Percentiles rank a stretch among this genome's conserved stretches.
Evolutionary conservation across 225 moss, liverwort and hornwort species (phyloP).

Genomic region (Sphagnum tenellum): DNA sequence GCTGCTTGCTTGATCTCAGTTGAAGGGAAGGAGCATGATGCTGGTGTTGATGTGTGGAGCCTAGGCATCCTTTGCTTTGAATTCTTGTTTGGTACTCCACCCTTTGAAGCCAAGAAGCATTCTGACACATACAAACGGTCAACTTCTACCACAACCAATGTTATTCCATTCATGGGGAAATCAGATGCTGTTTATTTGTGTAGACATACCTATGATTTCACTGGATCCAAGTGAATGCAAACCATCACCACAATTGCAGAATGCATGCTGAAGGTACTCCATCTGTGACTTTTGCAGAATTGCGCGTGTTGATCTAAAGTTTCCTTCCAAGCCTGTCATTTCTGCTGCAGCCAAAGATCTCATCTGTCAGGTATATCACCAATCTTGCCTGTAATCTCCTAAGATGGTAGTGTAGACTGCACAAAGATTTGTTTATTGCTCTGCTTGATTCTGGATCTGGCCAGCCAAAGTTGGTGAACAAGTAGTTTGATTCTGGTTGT

Average conservation of each 20-base stretch:
- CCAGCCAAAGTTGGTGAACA: neutral
- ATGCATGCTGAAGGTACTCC: too few relatives aligned
- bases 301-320: conserved; percentile 69
- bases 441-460: neutral
- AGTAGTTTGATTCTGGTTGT: conserved; percentile 38
- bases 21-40: conserved; percentile 88
- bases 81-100: conserved; percentile 78
- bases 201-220: too few relatives aligned
- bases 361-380: conserved; percentile 56
- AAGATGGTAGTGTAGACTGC: too few relatives aligned
- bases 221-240: too few relatives aligned
- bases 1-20: neutral
- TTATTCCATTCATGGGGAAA: neutral
- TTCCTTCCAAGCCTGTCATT: conserved; percentile 66
- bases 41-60: conserved; percentile 95
- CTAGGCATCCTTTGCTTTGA: conserved; percentile 93
- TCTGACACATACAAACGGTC: conserved; percentile 85
- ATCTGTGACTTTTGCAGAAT: conserved; percentile 35
- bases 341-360: conserved; percentile 79
- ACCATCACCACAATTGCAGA: too few relatives aligned
- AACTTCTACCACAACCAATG: neutral
- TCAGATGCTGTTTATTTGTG: neutral
- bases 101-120: conserved; percentile 85
- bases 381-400: too few relatives aligned
- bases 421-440: neutral